Conservation (phyloP, 2,329 filamentous ascomycete genomes). For the Aureobasidium sp. region DNA sequence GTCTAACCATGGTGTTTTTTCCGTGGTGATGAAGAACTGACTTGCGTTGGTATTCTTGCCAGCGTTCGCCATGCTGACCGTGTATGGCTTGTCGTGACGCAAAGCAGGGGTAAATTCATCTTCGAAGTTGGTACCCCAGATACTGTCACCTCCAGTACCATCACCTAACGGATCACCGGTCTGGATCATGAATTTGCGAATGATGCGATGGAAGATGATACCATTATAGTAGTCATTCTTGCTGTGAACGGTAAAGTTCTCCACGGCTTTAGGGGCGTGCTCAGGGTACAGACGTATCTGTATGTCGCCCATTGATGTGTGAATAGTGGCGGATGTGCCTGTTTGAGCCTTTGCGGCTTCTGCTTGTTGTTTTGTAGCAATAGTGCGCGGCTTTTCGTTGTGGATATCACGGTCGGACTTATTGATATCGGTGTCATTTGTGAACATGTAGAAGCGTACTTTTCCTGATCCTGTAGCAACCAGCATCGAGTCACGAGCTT, state of each 20-base stretch:
- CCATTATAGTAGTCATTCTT: conserved; percentile 93
- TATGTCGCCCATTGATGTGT: conserved; percentile 92
- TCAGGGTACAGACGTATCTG: conserved; percentile 88
- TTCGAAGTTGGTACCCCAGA: conserved; percentile 87
- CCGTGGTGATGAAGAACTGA: conserved; percentile 98
- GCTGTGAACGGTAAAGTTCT: conserved; percentile 93
- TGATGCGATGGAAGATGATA: conserved; percentile 94
- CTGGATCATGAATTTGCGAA: conserved; percentile 98
- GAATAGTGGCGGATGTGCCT: conserved; percentile 73
- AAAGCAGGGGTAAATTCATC: conserved; percentile 82
- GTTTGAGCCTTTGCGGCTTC: conserved; percentile 55
- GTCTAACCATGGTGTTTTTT: conserved; percentile 94
- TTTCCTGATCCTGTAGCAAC: conserved; percentile 78
- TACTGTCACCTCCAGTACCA: conserved; percentile 82
- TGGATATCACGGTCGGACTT: conserved; percentile 85
- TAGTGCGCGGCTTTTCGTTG: conserved; percentile 78
- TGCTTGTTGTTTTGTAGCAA: conserved; percentile 46
- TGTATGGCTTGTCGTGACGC: conserved; percentile 93
- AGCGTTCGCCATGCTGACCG: conserved; percentile 95
- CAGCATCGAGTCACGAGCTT: conserved; percentile 82
- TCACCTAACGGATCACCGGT: conserved; percentile 80
- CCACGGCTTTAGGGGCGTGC: conserved; percentile 86
- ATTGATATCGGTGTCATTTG: conserved; percentile 75
- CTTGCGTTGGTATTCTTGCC: conserved; percentile 91
- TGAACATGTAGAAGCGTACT: conserved; percentile 96